Evolutionary conservation across 108 stramenopile species (phyloP).

Genomic region (Pseudonitzschia multistriata): DNA sequence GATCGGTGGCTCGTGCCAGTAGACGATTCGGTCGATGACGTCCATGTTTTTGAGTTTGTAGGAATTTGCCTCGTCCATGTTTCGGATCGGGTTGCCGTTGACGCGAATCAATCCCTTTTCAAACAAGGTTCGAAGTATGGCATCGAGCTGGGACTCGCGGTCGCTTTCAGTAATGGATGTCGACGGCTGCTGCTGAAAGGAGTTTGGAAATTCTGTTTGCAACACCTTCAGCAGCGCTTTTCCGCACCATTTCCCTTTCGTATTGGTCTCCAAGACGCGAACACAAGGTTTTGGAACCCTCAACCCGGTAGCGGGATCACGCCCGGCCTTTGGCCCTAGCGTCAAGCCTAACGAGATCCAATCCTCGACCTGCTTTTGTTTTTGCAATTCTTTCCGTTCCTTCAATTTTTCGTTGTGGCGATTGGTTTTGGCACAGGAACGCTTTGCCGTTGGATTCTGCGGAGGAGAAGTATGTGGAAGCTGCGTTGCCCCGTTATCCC

Average conservation of each 20-base stretch:
- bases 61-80: constrained; percentile 23
- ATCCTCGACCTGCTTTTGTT: constrained; percentile 47
- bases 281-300: constrained; percentile 58
- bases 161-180: not conserved
- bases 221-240: constrained; percentile 49
- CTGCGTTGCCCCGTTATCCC: constrained; percentile 20
- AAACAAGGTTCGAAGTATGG: constrained; percentile 18
- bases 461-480: not conserved
- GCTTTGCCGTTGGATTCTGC: not conserved
- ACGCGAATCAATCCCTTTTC: constrained; percentile 53
- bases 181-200: not conserved
- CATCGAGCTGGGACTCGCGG: not conserved
- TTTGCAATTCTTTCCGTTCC: constrained; percentile 36
- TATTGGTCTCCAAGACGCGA: constrained; percentile 48
- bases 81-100: constrained; percentile 44
- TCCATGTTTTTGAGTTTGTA: constrained; percentile 66
- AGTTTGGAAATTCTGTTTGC: constrained; percentile 54
- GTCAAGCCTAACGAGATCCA: constrained; percentile 40
- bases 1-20: constrained; percentile 86
- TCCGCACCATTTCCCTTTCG: constrained; percentile 80
- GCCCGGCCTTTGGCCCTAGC: constrained; percentile 35
- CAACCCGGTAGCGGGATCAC: constrained; percentile 43
- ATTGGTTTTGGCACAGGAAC: not conserved
- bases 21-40: constrained; percentile 55
- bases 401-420: constrained; percentile 12